phyloP scores from a whole-genome alignment of 2,329 filamentous ascomycete genomes.

The Penicillium decumbens region DNA sequence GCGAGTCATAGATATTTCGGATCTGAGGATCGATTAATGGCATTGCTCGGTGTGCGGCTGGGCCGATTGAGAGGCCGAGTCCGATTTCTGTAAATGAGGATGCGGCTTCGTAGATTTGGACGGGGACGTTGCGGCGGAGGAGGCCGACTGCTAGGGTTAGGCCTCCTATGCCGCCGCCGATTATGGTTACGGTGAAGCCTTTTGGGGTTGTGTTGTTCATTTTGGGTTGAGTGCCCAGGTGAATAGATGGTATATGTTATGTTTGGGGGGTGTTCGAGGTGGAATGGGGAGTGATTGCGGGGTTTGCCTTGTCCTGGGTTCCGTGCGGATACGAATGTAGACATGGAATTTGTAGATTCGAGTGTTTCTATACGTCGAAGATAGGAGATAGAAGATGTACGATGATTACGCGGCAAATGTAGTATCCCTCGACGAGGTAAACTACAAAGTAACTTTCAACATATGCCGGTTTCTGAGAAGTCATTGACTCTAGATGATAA shows the following conservation, averaged over 20 bases:
- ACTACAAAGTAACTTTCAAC: background rate
- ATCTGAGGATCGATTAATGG: slow-evolving; percentile 47
- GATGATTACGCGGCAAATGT: too few relatives aligned
- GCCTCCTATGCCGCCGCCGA: slow-evolving; percentile 58
- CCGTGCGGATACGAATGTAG: too few relatives aligned
- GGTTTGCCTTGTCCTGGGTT: too few relatives aligned
- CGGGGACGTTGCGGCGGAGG: slow-evolving; percentile 41
- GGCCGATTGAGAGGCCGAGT: slow-evolving; percentile 54
- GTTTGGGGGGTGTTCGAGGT: background rate
- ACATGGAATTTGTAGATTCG: too few relatives aligned
- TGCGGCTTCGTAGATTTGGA: slow-evolving; percentile 56
- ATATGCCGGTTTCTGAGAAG: background rate
- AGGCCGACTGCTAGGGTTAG: slow-evolving; percentile 53
- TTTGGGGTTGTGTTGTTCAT: background rate
- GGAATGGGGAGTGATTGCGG: background rate
- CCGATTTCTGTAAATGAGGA: slow-evolving; percentile 54
- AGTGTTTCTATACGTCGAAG: too few relatives aligned
- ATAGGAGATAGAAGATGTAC: too few relatives aligned
- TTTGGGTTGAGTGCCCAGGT: background rate
- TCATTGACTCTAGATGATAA: background rate
- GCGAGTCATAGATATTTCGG: slow-evolving; percentile 29
- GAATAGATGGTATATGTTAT: background rate
- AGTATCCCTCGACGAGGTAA: too few relatives aligned
- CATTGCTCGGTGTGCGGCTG: slow-evolving; percentile 55
- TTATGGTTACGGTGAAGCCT: slow-evolving; percentile 50